phyloP scores from a whole-genome alignment of 768 basidiomycete genomes.

The Collybia sp. region DNA sequence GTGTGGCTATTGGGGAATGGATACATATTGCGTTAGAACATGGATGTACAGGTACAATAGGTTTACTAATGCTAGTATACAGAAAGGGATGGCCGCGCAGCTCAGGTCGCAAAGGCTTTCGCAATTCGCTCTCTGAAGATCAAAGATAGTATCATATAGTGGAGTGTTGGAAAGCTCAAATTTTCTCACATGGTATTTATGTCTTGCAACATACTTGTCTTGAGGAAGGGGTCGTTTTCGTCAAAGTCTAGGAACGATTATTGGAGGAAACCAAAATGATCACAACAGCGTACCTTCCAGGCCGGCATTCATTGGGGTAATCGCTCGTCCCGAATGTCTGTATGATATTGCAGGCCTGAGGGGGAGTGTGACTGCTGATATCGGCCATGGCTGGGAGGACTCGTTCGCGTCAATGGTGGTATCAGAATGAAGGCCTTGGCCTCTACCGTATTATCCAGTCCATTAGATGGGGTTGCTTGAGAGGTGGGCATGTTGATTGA shows the following conservation, averaged over 20 bases:
- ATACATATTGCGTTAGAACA: background rate
- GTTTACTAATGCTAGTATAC: slow-evolving; percentile 1
- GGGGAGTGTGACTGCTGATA: too few species aligned
- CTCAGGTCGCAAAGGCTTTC: slow-evolving; percentile 20
- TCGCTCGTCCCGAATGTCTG: too few species aligned
- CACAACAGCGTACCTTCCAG: background rate
- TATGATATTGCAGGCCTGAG: too few species aligned
- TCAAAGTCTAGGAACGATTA: slow-evolving; percentile 2
- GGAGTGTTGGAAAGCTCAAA: background rate
- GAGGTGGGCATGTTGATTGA: too few species aligned
- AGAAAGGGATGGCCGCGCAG: background rate
- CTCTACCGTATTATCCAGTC: too few species aligned
- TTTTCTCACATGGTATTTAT: slow-evolving; percentile 22
- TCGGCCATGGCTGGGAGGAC: too few species aligned
- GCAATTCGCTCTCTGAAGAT: slow-evolving; percentile 25
- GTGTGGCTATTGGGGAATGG: too few species aligned
- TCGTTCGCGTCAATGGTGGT: too few species aligned
- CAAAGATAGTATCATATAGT: background rate
- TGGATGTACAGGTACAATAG: background rate
- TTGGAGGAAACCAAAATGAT: background rate
- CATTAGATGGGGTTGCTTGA: too few species aligned
- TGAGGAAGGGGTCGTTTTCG: slow-evolving; percentile 11
- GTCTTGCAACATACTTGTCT: slow-evolving; percentile 21
- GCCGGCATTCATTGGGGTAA: too few species aligned
- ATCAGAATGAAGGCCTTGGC: too few species aligned